Evolutionary conservation across 2,329 filamentous ascomycete species (phyloP).

Genomic region (Aspergillus novofumigatus): DNA sequence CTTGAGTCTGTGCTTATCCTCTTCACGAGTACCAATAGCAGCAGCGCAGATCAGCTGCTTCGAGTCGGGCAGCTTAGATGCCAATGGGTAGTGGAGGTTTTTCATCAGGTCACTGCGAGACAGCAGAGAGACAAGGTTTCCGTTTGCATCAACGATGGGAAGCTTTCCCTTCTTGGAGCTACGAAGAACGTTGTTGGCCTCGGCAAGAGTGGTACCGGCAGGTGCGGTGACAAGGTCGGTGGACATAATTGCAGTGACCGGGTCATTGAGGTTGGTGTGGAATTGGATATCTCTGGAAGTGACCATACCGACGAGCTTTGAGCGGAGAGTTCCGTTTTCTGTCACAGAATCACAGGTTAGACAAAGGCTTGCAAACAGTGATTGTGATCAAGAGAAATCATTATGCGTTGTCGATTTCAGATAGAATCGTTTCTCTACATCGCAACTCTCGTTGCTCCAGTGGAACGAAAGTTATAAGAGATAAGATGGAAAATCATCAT

Average conservation of each 20-base stretch:
- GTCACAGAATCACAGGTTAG: constrained; percentile 17
- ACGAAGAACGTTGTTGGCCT: constrained; percentile 90
- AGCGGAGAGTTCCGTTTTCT: constrained; percentile 91
- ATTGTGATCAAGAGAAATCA: constrained; percentile 5
- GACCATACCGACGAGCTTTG: constrained; percentile 94
- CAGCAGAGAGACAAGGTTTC: constrained; percentile 87
- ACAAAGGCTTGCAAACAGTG: constrained; percentile 11
- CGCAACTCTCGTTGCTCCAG: constrained; percentile 83
- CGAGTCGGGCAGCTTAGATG: constrained; percentile 91
- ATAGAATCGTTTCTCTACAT: constrained; percentile 67
- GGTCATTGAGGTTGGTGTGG: constrained; percentile 67
- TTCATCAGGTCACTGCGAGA: constrained; percentile 96
- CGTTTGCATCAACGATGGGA: constrained; percentile 78
- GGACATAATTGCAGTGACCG: constrained; percentile 89
- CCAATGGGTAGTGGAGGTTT: constrained; percentile 94
- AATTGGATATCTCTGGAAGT: constrained; percentile 98
- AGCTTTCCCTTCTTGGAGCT: constrained; percentile 98
- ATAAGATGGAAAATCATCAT: constrained; percentile 71
- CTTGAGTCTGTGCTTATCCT: constrained; percentile 81
- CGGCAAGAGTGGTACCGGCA: constrained; percentile 73
- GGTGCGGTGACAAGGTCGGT: constrained; percentile 87
- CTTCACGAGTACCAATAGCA: constrained; percentile 88
- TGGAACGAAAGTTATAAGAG: constrained; percentile 99
- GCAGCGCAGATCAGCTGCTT: constrained; percentile 97
- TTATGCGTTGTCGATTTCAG: constrained; percentile 35